phyloP scores from a whole-genome alignment of 345 rosid genomes.

The Bruguiera gymnorhiza region DNA sequence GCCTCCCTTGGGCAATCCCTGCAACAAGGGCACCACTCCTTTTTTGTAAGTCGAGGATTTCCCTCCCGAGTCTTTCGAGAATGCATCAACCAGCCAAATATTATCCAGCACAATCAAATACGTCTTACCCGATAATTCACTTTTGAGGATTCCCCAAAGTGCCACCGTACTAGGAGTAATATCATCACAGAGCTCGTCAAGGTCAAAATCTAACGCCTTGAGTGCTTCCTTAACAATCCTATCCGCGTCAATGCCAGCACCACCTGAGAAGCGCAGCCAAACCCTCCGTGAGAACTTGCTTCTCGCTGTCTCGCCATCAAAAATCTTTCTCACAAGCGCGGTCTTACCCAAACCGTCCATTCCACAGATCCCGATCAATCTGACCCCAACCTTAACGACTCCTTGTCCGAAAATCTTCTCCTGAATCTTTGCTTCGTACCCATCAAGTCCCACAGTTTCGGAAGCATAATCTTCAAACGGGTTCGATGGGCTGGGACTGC shows the following conservation, averaged over 20 bases:
- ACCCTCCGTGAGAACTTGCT: neutral
- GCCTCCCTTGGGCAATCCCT: neutral
- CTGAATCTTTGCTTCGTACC: neutral
- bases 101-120: slow-evolving; percentile 4
- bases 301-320: neutral
- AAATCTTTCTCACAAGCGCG: neutral
- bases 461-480: neutral
- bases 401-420: neutral
- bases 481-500: neutral
- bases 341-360: neutral
- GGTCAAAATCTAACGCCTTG: neutral
- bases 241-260: neutral
- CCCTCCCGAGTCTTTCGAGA: neutral
- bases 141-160: neutral
- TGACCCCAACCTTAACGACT: neutral
- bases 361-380: neutral
- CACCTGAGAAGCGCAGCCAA: neutral
- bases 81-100: neutral
- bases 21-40: neutral
- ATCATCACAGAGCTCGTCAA: neutral
- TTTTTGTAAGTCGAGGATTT: neutral
- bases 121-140: neutral
- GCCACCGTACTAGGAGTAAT: neutral
- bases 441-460: neutral
- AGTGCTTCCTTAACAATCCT: neutral